Evolutionary conservation across 345 rosid species (phyloP).

Genomic region (Lepidium aucheri): DNA sequence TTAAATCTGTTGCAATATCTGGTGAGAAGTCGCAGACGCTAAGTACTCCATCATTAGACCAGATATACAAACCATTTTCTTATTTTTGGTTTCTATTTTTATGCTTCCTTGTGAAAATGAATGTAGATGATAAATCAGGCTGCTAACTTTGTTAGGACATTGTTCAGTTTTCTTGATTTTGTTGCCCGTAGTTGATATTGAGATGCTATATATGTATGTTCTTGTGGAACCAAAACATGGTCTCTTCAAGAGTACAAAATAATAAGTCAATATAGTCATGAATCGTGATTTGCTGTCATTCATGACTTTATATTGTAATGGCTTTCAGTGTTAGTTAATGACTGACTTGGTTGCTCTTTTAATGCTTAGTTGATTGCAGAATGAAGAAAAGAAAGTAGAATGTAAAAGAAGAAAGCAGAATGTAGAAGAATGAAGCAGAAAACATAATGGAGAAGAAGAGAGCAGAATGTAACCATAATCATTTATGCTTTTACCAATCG

Average conservation of each 20-base stretch:
- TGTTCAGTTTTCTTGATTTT: neutral
- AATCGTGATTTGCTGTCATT: too few species aligned
- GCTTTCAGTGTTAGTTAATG: too few species aligned
- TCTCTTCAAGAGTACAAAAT: too few species aligned
- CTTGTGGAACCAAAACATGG: neutral
- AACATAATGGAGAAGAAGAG: too few species aligned
- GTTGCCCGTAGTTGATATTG: neutral
- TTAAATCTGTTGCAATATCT: conserved; percentile 64
- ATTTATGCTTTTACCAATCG: neutral
- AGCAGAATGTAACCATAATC: neutral
- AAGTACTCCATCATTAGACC: conserved; percentile 57
- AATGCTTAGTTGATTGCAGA: too few species aligned
- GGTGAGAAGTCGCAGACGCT: conserved; percentile 63
- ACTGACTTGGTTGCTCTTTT: too few species aligned
- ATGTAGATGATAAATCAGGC: neutral
- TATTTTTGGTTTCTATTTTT: neutral
- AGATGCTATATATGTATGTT: neutral
- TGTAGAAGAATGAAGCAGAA: too few species aligned
- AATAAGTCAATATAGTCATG: too few species aligned
- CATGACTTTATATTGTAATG: too few species aligned
- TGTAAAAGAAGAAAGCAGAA: too few species aligned
- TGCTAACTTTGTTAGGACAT: neutral
- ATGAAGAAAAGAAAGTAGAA: too few species aligned
- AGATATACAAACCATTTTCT: neutral
- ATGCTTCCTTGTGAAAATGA: neutral